A percentile compares a stretch with the other conserved stretches of the same genome.
Conservation (phyloP, 805 yeast genomes). For the Saccharomyces paradoxus region DNA sequence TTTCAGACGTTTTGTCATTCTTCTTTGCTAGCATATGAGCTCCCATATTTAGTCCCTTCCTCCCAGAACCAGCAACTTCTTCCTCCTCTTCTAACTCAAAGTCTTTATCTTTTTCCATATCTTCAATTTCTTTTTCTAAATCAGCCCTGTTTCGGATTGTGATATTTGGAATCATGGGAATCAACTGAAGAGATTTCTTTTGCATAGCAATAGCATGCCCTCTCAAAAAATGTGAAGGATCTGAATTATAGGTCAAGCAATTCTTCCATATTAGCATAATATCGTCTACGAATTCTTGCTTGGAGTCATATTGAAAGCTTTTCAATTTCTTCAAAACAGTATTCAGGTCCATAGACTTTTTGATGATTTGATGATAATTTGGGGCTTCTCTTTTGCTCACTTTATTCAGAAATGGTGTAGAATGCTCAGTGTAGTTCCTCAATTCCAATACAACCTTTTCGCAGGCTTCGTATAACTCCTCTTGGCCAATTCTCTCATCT, state of each 20-base stretch:
- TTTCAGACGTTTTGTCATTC: neutral
- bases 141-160: conserved; percentile 64
- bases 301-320: conserved; percentile 70
- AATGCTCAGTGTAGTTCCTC: conserved; percentile 89
- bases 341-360: conserved; percentile 92
- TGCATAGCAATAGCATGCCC: conserved; percentile 96
- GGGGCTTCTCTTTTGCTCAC: conserved; percentile 99
- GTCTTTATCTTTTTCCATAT: conserved; percentile 33
- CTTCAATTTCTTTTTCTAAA: conserved; percentile 57
- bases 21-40: conserved; percentile 24
- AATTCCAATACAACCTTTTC: conserved; percentile 89
- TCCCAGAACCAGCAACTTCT: conserved; percentile 30
- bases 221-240: conserved; percentile 84
- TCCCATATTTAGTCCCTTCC: conserved; percentile 32
- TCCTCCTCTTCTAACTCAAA: conserved; percentile 28
- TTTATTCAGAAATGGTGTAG: conserved; percentile 88
- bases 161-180: conserved; percentile 86
- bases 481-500: conserved; percentile 93
- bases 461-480: conserved; percentile 93
- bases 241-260: conserved; percentile 87
- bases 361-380: conserved; percentile 82
- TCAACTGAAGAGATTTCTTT: conserved; percentile 65
- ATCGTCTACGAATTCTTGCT: conserved; percentile 89
- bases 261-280: conserved; percentile 92
- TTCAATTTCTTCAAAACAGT: conserved; percentile 89